A percentile compares a stretch with the other conserved stretches of the same genome.
phyloP scores from a whole-genome alignment of 768 basidiomycete genomes.

The Polyporus arcularius region DNA sequence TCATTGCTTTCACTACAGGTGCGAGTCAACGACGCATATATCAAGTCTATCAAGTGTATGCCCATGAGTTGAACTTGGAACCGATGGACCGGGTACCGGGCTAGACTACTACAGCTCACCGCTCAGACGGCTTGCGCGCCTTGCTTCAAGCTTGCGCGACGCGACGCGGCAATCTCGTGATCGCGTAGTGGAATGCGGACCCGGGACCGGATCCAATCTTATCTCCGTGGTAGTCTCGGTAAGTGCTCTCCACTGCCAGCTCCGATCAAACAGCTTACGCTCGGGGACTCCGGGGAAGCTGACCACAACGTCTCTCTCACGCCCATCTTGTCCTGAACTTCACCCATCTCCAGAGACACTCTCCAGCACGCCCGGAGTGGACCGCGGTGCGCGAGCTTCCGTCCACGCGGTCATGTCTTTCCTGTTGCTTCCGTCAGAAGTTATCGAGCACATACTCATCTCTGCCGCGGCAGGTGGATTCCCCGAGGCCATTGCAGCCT shows the following conservation, averaged over 20 bases:
- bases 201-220: neutral
- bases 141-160: neutral
- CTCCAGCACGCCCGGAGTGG: no score
- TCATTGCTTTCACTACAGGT: no score
- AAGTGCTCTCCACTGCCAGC: neutral
- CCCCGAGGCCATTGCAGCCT: constrained; percentile 31
- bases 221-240: neutral
- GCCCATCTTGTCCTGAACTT: neutral
- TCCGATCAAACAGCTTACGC: neutral
- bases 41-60: no score
- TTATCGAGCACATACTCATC: constrained; percentile 37
- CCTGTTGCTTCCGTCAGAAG: constrained; percentile 32
- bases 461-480: constrained; percentile 24
- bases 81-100: no score
- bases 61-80: no score
- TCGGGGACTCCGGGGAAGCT: neutral
- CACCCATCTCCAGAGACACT: no score
- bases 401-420: constrained; percentile 2
- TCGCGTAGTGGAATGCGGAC: neutral
- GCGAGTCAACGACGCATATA: no score
- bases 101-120: neutral
- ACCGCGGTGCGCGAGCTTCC: neutral
- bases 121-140: constrained; percentile 8
- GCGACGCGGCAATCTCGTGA: neutral
- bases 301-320: neutral